Evolutionary conservation across 176 grass and related monocot genomes (phyloP).

Genomic region (Oryza meyeriana): DNA sequence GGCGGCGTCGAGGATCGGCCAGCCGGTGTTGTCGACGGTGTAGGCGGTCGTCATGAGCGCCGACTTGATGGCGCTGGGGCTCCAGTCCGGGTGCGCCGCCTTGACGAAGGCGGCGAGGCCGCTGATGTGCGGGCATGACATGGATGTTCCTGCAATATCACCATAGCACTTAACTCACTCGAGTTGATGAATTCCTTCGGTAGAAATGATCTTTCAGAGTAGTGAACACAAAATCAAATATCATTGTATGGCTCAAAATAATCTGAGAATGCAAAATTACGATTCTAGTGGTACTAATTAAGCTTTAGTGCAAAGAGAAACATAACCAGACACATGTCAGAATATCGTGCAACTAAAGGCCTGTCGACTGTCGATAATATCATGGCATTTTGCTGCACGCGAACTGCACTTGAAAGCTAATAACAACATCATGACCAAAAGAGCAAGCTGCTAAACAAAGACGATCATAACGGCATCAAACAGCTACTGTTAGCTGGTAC

Average conservation of each 20-base stretch:
- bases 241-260: neutral
- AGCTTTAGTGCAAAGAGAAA: neutral
- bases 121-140: constrained; percentile 95
- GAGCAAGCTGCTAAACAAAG: neutral
- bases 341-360: neutral
- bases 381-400: constrained; percentile 29
- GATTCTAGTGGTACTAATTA: neutral
- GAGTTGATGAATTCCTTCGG: neutral
- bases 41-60: constrained; percentile 95
- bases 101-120: constrained; percentile 74
- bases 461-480: neutral
- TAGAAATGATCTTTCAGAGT: no score
- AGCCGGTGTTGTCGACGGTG: constrained; percentile 63
- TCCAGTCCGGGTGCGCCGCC: constrained; percentile 86
- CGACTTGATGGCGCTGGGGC: constrained; percentile 82
- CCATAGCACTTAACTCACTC: neutral
- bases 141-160: constrained; percentile 68
- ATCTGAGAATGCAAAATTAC: neutral
- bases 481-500: neutral
- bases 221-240: neutral
- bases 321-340: neutral
- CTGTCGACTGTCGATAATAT: neutral
- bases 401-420: constrained; percentile 18
- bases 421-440: constrained; percentile 27
- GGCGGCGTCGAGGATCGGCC: constrained; percentile 56